phyloP scores from a whole-genome alignment of 345 rosid genomes.

The Populus davidiana region DNA sequence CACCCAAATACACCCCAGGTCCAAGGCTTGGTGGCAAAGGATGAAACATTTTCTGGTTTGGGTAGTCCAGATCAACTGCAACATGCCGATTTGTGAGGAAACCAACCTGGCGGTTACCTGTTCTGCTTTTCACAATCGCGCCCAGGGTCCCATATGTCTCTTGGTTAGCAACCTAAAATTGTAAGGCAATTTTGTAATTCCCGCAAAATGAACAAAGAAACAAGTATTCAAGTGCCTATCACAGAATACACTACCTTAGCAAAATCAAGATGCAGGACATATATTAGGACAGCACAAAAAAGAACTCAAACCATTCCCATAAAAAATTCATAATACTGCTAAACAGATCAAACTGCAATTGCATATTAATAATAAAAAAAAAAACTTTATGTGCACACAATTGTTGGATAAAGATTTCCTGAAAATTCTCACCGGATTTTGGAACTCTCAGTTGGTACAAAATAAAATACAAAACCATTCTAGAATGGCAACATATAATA shows the following conservation, averaged over 20 bases:
- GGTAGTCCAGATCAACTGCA: conserved; percentile 91
- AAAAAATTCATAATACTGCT: not conserved
- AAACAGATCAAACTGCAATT: not conserved
- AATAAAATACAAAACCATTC: not conserved
- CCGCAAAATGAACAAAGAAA: not conserved
- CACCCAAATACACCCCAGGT: conserved; percentile 96
- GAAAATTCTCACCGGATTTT: not conserved
- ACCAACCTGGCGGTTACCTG: conserved; percentile 86
- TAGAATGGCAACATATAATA: not conserved
- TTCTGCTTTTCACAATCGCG: conserved; percentile 90
- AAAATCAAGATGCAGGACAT: not conserved
- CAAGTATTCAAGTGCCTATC: not conserved
- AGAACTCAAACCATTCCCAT: not conserved
- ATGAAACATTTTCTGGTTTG: conserved; percentile 98
- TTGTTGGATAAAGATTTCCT: not conserved
- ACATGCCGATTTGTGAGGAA: conserved; percentile 96
- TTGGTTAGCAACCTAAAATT: conserved; percentile 81
- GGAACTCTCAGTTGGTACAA: not conserved
- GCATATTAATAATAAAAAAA: not conserved
- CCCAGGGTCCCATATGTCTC: conserved; percentile 95
- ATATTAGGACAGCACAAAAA: not conserved
- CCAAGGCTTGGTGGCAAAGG: conserved; percentile 97
- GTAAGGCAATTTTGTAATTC: conserved; percentile 11
- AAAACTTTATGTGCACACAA: not conserved
- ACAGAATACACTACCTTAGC: not conserved